Conservation (phyloP, 2,329 filamentous ascomycete species). For the Chrysoporthe austroafricana region DNA sequence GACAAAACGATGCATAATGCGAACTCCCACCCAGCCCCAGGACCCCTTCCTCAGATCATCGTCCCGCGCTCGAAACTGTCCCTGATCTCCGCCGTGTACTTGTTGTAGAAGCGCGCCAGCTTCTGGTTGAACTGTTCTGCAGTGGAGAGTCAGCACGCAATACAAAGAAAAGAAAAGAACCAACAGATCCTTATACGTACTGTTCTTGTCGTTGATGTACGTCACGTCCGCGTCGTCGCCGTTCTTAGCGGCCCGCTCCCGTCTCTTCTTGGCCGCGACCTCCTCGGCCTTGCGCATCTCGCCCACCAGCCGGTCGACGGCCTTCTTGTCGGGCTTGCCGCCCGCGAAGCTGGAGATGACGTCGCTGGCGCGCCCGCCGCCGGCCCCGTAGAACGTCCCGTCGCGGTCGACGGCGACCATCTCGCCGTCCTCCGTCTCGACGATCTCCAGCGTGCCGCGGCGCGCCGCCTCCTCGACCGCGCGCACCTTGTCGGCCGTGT, state of each 20-base stretch:
- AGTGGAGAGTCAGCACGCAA: background rate
- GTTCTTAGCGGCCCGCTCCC: conserved; percentile 74
- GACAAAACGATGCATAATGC: background rate
- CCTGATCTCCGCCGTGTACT: conserved; percentile 95
- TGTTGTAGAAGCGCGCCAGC: conserved; percentile 93
- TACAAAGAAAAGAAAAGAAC: background rate
- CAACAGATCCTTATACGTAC: background rate
- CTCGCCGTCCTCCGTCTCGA: conserved; percentile 94
- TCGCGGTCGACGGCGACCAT: conserved; percentile 91
- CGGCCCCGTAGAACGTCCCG: conserved; percentile 82
- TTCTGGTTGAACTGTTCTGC: conserved; percentile 98
- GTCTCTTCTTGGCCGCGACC: conserved; percentile 80
- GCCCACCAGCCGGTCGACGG: conserved; percentile 83
- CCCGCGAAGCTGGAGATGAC: conserved; percentile 81
- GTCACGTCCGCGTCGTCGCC: conserved; percentile 92
- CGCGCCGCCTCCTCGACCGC: conserved; percentile 85
- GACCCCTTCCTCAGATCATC: conserved; percentile 68
- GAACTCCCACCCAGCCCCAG: background rate
- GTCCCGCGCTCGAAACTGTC: conserved; percentile 98
- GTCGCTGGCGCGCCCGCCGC: conserved; percentile 81
- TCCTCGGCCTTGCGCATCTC: conserved; percentile 91
- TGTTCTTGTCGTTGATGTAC: conserved; percentile 99
- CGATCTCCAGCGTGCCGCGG: conserved; percentile 84
- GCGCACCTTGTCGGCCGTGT: conserved; percentile 83
- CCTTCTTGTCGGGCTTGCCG: conserved; percentile 84